Percentiles rank a stretch among this genome's conserved stretches.
phyloP scores from a whole-genome alignment of 2,329 filamentous ascomycete species.

The Diaporthe ilicicola region DNA sequence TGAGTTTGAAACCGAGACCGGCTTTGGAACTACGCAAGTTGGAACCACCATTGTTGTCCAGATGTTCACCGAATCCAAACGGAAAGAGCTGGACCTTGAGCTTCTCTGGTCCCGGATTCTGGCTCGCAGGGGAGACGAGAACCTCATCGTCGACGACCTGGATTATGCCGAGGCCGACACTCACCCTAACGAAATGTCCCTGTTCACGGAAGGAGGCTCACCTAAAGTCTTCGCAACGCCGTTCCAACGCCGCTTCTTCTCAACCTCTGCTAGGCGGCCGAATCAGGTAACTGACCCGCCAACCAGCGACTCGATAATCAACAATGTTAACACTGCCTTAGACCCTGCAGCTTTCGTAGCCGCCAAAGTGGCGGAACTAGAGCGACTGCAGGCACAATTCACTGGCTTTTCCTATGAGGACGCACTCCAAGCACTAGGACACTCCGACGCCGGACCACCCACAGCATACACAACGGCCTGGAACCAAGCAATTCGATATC shows the following conservation, averaged over 20 bases:
- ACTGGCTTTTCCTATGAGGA: neutral
- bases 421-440: slow-evolving; percentile 23
- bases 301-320: slow-evolving; percentile 15
- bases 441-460: slow-evolving; percentile 5
- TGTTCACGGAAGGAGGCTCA: slow-evolving; percentile 29
- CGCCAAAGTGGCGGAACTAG: slow-evolving; percentile 20
- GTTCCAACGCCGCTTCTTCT: slow-evolving; percentile 35
- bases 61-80: slow-evolving; percentile 63
- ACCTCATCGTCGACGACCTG: slow-evolving; percentile 30
- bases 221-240: slow-evolving; percentile 27
- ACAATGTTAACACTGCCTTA: slow-evolving; percentile 31
- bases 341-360: slow-evolving; percentile 25
- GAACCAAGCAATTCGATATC: slow-evolving; percentile 38
- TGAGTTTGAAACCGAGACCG: slow-evolving; percentile 68
- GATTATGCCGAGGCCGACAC: slow-evolving; percentile 36
- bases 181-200: slow-evolving; percentile 22
- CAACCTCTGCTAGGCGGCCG: slow-evolving; percentile 34
- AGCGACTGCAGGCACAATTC: slow-evolving; percentile 27
- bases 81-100: slow-evolving; percentile 63
- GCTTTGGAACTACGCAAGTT: slow-evolving; percentile 70
- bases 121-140: slow-evolving; percentile 31
- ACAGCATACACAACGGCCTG: slow-evolving; percentile 32
- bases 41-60: slow-evolving; percentile 66
- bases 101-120: slow-evolving; percentile 57
- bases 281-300: slow-evolving; percentile 32